These are phyloP conservation scores for Pleurotus ostreatus DNA, from an alignment of 768 basidiomycete genomes.

Conservation along the genomic window DNA sequence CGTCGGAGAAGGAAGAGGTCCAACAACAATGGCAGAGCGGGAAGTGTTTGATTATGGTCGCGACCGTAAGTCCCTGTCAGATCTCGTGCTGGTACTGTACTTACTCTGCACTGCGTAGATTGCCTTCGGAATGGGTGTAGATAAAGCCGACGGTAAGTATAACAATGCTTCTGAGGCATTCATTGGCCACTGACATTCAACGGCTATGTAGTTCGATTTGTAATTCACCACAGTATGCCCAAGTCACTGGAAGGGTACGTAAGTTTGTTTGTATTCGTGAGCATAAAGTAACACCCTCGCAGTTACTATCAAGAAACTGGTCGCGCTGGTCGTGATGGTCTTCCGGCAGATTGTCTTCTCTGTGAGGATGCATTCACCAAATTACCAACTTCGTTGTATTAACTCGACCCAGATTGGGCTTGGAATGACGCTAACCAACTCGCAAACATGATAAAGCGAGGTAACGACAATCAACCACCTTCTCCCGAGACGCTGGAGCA, in stretches of 20 bases:
- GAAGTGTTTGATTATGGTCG: slow-evolving; percentile 78
- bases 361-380: slow-evolving; percentile 46
- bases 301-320: slow-evolving; percentile 97
- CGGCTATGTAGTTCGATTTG: slow-evolving; percentile 68
- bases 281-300: slow-evolving; percentile 4
- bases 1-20: slow-evolving; percentile 55
- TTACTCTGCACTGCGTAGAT: slow-evolving; percentile 42
- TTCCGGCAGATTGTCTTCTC: slow-evolving; percentile 79
- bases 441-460: slow-evolving; percentile 57
- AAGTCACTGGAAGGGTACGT: slow-evolving; percentile 79
- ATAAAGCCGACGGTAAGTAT: slow-evolving; percentile 69
- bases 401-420: slow-evolving; percentile 51
- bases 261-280: background rate
- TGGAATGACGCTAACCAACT: slow-evolving; percentile 55
- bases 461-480: slow-evolving; percentile 36
- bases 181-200: background rate
- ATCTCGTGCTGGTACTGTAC: slow-evolving; percentile 4
- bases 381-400: slow-evolving; percentile 6
- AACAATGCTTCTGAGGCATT: background rate
- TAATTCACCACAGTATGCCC: slow-evolving; percentile 84
- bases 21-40: slow-evolving; percentile 75
- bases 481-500: slow-evolving; percentile 50
- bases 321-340: slow-evolving; percentile 89
- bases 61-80: slow-evolving; percentile 58
- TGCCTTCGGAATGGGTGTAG: slow-evolving; percentile 97